Evolutionary conservation across 2,329 filamentous ascomycete genomes (phyloP), one percentile per base, ranked within the genome.

Genomic region (Fusarium burgessii): DNA sequence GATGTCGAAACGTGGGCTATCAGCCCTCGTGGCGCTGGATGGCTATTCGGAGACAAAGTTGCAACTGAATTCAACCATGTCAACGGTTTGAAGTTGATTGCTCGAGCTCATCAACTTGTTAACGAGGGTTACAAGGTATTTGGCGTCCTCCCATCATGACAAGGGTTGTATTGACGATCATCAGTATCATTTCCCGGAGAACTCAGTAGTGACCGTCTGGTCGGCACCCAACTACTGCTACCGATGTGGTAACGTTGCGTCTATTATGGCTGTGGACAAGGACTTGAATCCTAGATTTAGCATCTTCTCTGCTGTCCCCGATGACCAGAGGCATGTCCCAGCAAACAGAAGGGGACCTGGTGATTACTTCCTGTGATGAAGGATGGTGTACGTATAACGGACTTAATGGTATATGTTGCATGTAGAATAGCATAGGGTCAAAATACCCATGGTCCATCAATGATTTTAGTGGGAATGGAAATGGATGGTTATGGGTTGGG

Each of bases 1-100:
- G 96, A 99, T 74, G 91, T 97, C 52, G 95, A 98, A 77, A 97
- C 98, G 71, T 99, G 98, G 87, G 95, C 93, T 18, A 89, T 99
- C 63, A 97, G 94, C 62, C 96, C 96, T 11, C 89, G 96, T 75
- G 96, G 96, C 38, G 96, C 96, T n/a, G 96, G 96, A 1, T 99
- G 98, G 85, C 93, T 97, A 1, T 99, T 99, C 80, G 96, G 96
- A 36, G 94, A 96, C 61, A 97, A 98, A 83, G 96, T 99, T 23
- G 96, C 98, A 46, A 96, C 92, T 73, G 98, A 99, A 80, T 99
- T 99, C 81, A 91, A 99, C 70, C 93, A 98, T 77, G 95, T 99
- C 76, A 99, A 99, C 80, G 93, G 92, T 66, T 93, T 99, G 86
- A 96, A 92, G 70, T 93, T 98, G 77, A 99, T 99, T 77, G 89